Base-by-base conservation (phyloP, 805 yeast species). In the Lachancea sp. region DNA sequence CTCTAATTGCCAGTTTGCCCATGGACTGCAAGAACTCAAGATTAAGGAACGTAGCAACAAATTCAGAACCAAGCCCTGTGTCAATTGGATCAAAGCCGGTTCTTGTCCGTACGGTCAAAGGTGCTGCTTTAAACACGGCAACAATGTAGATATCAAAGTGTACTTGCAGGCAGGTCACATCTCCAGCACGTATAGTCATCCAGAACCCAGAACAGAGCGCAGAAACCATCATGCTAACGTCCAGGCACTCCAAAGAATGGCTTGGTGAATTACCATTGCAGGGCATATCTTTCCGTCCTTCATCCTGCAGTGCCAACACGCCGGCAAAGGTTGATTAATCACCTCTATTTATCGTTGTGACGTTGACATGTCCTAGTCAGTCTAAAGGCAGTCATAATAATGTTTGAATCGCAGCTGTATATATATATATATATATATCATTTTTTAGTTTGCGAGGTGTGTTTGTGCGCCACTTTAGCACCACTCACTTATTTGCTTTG, bases 1-100 rank as follows among this genome's bases (percentile, higher is more conserved):
- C 2, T 72, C 75, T 49, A 88, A 88, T 67, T 88, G 97, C 61
- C 96, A 88, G 65, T 88, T 88, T 71, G 96, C 96, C 5, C 97
- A 88, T 57, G 96, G 97, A 15, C 70, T 74, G 29, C 65, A 72
- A 40, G 96, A 88, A 61, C 68, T 88, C 52, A 85, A 85, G 60
- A 51, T 63, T 9, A 79, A 86, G 33, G 80, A 78, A 45, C 49
- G 52, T 15, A 80, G 88, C 8, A 77, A 80, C 40, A 88, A 87
- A 56, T 88, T 90, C 83, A 78, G 95, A 58, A 84, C 95, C 11
- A 88, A 88, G 65, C 83, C 89, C 12, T 88, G 97, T 67, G 82
- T 79, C 47, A 88, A 88, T 60, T 88, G 96, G 95, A 56, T 77
- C 17, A 81, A 80, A 55, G 73, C 72, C 33, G 96, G 96, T 11